Base-by-base conservation (phyloP, 1,284 basidiomycete genomes). In the Gomphus sp. region DNA sequence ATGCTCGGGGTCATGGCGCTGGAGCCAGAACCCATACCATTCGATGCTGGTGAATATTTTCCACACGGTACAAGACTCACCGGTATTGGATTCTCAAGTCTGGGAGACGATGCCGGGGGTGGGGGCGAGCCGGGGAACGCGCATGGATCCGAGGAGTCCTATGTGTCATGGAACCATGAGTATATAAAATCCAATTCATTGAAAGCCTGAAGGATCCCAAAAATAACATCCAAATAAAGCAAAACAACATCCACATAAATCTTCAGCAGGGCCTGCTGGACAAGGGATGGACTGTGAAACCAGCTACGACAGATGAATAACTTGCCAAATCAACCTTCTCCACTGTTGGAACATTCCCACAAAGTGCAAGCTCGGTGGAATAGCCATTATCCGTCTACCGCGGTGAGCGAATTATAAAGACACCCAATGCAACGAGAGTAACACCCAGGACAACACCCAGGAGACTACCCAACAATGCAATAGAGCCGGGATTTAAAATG, bases 71-170 rank as follows among this genome's bases (percentile, higher is more conserved):
- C 18, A 12, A 22, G 45, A 12, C 45, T 50, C 12, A 14, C 12
- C 12, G 49, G 18, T 1, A 9, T n/a, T n/a, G n/a, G n/a, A n/a
- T n/a, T n/a, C n/a, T n/a, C n/a, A 37, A 37, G 36, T 31, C 28
- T 2, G 28, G 28, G 28, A 2, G 28, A 31, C 28, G 5, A 31
- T 28, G 31, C 1, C 12, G 33, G 18, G 8, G 49, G 49, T 7
- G 49, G 3, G 7, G 49, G 49, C 31, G 49, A 33, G 12, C 36
- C 25, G 0, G 56, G 56, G 39, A 50, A 57, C 16, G 56, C 51
- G 25, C 48, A 51, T 7, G 56, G 56, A 57, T 57, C 56, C 18
- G 45, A 34, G 10, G 48, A 48, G 31, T 57, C 56, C 56, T 57
- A 44, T n/a, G 31, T 25, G 49, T 37, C 28, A 2, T 31, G 28